A percentile compares a stretch with the other conserved stretches of the same genome.
Evolutionary conservation across 2,329 filamentous ascomycete species (phyloP).

Genomic region (Monilinia polystroma): DNA sequence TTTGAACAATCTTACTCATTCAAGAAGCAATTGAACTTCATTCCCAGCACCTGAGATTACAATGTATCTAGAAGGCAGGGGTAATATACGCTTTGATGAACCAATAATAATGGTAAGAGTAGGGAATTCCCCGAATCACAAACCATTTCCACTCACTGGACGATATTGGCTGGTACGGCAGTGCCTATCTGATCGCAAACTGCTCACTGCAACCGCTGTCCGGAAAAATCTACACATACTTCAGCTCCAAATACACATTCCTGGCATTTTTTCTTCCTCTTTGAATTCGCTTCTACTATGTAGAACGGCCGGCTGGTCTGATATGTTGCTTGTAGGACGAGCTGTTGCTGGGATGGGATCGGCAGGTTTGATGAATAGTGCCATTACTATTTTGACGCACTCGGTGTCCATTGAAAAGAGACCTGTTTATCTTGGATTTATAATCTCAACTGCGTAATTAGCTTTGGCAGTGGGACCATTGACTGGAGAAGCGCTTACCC

Average conservation of each 20-base stretch:
- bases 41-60: no score
- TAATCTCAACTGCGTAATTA: constrained; percentile 44
- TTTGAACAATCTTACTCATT: no score
- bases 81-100: no score
- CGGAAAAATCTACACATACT: neutral
- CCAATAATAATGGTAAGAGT: neutral
- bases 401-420: neutral
- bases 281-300: constrained; percentile 9
- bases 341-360: constrained; percentile 6
- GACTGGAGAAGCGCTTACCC: constrained; percentile 46
- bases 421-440: constrained; percentile 24
- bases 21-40: no score
- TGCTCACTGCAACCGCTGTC: neutral
- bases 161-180: constrained; percentile 42
- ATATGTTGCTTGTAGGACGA: constrained; percentile 19
- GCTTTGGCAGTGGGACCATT: constrained; percentile 43
- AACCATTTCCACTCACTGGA: constrained; percentile 40
- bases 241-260: constrained; percentile 10
- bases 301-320: constrained; percentile 33
- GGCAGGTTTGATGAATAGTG: constrained; percentile 16
- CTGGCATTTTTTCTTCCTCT: constrained; percentile 4
- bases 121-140: constrained; percentile 38
- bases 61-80: no score
- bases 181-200: constrained; percentile 33
- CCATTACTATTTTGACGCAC: constrained; percentile 10